phyloP scores from a whole-genome alignment of 257 asterid species.

The Salvia splendens region DNA sequence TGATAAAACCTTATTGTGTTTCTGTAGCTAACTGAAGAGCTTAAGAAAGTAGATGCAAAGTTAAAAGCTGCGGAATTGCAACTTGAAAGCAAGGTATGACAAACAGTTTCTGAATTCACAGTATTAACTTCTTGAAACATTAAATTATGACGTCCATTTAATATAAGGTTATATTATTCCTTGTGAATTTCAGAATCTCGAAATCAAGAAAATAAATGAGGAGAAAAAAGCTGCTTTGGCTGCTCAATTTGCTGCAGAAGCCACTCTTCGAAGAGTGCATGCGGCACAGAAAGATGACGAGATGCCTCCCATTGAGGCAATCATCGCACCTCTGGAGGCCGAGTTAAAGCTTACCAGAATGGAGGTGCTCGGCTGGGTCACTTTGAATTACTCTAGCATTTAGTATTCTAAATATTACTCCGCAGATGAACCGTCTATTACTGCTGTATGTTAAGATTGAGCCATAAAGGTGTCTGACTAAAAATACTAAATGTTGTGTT shows the following conservation, averaged over 20 bases:
- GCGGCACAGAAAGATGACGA: slow-evolving; percentile 94
- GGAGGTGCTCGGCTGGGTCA: slow-evolving; percentile 55
- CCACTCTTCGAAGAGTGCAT: slow-evolving; percentile 94
- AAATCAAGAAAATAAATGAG: slow-evolving; percentile 77
- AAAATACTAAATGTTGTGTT: slow-evolving; percentile 25
- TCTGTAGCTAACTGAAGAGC: slow-evolving; percentile 70
- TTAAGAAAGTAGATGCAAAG: slow-evolving; percentile 70
- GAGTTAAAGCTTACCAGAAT: slow-evolving; percentile 79
- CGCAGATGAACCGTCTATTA: slow-evolving; percentile 1
- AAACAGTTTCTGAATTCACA: slow-evolving; percentile 12
- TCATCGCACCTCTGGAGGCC: slow-evolving; percentile 88
- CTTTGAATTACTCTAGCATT: slow-evolving; percentile 24
- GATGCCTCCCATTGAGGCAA: slow-evolving; percentile 95
- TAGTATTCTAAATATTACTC: slow-evolving; percentile 22
- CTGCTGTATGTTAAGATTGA: slow-evolving; percentile 18
- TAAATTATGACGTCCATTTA: slow-evolving; percentile 2
- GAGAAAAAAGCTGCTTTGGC: slow-evolving; percentile 83
- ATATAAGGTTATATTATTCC: slow-evolving; percentile 28
- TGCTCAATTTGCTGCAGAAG: slow-evolving; percentile 95
- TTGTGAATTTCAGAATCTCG: slow-evolving; percentile 67
- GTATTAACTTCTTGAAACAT: slow-evolving; percentile 13
- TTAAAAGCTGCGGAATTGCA: slow-evolving; percentile 65
- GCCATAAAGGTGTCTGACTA: slow-evolving; percentile 15
- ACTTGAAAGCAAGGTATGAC: slow-evolving; percentile 77
- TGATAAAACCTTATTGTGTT: slow-evolving; percentile 30